Evolutionary conservation across 176 grass and related monocot species (phyloP), one percentile per base, ranked within the genome.

Genomic region (Metroxylon sagu): DNA sequence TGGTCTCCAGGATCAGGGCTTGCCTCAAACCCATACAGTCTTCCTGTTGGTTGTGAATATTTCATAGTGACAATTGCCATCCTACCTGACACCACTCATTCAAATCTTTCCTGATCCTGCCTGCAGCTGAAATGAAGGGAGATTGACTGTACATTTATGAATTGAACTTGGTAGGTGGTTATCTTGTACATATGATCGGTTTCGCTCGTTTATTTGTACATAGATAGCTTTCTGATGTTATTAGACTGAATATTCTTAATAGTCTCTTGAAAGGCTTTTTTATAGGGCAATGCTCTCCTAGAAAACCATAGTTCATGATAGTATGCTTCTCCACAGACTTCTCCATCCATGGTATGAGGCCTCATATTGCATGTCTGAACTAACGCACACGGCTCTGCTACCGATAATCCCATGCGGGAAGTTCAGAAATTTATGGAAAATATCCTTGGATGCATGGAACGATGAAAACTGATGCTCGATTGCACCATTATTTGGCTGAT

Each of bases 1-100:
- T 57, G 78, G 69, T 71, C 54, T 17, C 26, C 60, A 1, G 78
- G n/a, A 70, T 63, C 58, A 48, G 79, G 56, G 19, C 30, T 67
- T 31, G 73, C 72, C 10, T 76, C 23, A n/a, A 91, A 89, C 67
- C 82, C 79, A 16, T 98, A 89, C 56, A 66, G 72, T 48, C 87
- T 98, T 35, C 67, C 79, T 1, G 49, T 68, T 16, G 93, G 88
- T 55, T 81, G 87, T 53, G 93, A 92, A 79, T 98, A 92, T 77
- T 98, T 92, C 7, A 50, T 98, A 81, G 93, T 98, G 68, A 98
- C 93, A 17, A 66, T 98, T 3, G 93, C 93, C 14, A 91, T 98
- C 84, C 82, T 98, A 69, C 88, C 93, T 17, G 79, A 92, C 54
- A 66, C 79, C 4, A 65, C 29, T 56, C 65, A 62, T 68, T 90